Conservation (phyloP, 495 filamentous ascomycete genomes). For the Aspergillus conjunctus region DNA sequence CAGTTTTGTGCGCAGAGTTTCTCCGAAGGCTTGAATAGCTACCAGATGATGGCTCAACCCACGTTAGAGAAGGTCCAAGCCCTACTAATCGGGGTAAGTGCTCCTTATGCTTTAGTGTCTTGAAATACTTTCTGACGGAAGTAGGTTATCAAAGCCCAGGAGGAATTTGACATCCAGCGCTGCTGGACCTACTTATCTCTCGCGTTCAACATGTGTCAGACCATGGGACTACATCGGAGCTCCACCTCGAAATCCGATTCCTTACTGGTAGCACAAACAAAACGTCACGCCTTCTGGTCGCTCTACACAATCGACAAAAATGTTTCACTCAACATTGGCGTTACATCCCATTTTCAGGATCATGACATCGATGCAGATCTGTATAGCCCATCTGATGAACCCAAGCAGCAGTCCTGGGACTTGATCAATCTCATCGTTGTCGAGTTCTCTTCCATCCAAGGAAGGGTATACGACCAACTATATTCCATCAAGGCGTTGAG, state of each 20-base stretch:
- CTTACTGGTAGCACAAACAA: conserved; percentile 20
- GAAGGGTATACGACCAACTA: conserved; percentile 29
- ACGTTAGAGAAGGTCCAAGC: conserved; percentile 33
- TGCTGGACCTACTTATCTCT: conserved; percentile 33
- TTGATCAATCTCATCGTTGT: conserved; percentile 28
- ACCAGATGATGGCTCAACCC: conserved; percentile 28
- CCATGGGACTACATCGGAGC: conserved; percentile 26
- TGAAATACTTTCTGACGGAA: neutral
- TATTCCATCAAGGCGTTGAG: conserved; percentile 24
- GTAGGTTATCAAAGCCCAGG: conserved; percentile 31
- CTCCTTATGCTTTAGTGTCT: neutral
- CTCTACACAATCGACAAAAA: conserved; percentile 34
- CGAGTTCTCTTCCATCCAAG: conserved; percentile 30
- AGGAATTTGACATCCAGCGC: conserved; percentile 31
- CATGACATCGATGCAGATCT: conserved; percentile 31
- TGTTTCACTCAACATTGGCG: conserved; percentile 30
- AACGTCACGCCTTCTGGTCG: conserved; percentile 32
- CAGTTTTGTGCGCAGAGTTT: conserved; percentile 26
- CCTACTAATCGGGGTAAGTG: conserved; percentile 28
- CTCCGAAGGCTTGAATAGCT: conserved; percentile 21
- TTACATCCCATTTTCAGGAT: conserved; percentile 34
- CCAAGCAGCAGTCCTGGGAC: conserved; percentile 26
- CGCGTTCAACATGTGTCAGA: conserved; percentile 36
- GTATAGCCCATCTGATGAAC: conserved; percentile 23
- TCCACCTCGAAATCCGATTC: conserved; percentile 22